Conservation (phyloP, 2,329 filamentous ascomycete genomes). For the Eutypa lata region DNA sequence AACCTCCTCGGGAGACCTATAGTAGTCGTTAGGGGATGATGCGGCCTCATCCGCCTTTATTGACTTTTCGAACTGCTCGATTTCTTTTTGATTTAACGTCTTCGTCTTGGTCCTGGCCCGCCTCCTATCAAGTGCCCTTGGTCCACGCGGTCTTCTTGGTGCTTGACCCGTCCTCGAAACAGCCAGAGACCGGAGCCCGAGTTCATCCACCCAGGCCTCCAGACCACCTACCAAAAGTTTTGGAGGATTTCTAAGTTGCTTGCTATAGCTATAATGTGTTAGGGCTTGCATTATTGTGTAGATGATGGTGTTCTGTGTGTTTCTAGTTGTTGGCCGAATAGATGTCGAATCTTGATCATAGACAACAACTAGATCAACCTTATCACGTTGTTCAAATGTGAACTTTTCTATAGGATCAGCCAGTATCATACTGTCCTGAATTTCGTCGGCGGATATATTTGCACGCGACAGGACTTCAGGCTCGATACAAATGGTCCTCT, state of each 20-base stretch:
- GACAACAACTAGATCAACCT: slow-evolving; percentile 85
- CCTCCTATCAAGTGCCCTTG: slow-evolving; percentile 25
- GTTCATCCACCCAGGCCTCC: slow-evolving; percentile 80
- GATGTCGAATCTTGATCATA: slow-evolving; percentile 71
- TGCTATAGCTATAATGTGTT: slow-evolving; percentile 77
- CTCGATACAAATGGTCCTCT: slow-evolving; percentile 85
- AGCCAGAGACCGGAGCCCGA: slow-evolving; percentile 65
- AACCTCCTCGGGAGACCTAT: slow-evolving; percentile 79
- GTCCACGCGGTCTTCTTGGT: slow-evolving; percentile 8
- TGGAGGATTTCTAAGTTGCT: slow-evolving; percentile 68
- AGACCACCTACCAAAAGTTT: slow-evolving; percentile 80
- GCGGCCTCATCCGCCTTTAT: slow-evolving; percentile 62
- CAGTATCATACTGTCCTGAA: slow-evolving; percentile 66
- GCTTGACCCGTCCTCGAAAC: slow-evolving; percentile 30
- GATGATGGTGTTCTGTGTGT: slow-evolving; percentile 52
- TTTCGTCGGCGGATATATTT: slow-evolving; percentile 59
- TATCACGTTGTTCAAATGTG: slow-evolving; percentile 68
- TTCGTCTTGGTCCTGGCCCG: slow-evolving; percentile 51
- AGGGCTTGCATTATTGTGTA: slow-evolving; percentile 75
- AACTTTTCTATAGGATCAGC: slow-evolving; percentile 71
- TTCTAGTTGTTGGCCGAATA: slow-evolving; percentile 38
- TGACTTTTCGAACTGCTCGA: slow-evolving; percentile 75
- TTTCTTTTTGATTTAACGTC: slow-evolving; percentile 76
- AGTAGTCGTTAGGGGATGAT: slow-evolving; percentile 44
- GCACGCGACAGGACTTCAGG: slow-evolving; percentile 69